phyloP scores from a whole-genome alignment of 148 eudicot species.

The Polygonum maritimum region DNA sequence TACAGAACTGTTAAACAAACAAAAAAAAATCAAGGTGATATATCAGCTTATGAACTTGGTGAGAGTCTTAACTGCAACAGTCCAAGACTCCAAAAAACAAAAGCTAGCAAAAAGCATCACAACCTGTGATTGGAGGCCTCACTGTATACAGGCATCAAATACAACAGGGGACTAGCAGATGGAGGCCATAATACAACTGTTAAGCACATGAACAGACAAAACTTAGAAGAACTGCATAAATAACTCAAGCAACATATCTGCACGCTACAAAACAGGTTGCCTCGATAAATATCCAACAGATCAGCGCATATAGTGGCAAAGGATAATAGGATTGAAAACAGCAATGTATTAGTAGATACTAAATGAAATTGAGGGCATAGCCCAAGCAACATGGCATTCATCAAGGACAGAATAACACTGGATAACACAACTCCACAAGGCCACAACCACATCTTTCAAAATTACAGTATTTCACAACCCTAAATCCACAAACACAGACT shows the following conservation, averaged over 20 bases:
- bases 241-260: background rate
- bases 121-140: conserved; percentile 95
- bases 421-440: background rate
- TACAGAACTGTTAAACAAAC: conserved; percentile 47
- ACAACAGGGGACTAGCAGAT: conserved; percentile 60
- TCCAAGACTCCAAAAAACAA: background rate
- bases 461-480: background rate
- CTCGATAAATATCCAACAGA: background rate
- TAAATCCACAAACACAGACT: background rate
- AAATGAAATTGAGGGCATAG: background rate
- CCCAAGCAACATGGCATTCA: background rate
- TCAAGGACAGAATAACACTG: background rate
- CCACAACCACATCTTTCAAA: background rate
- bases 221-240: background rate
- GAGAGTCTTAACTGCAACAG: background rate
- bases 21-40: background rate
- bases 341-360: no score
- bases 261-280: background rate
- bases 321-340: background rate
- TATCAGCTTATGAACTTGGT: background rate
- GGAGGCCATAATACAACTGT: conserved; percentile 94
- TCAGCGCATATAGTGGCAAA: background rate
- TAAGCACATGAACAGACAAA: conserved; percentile 13
- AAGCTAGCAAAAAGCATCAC: background rate
- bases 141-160: conserved; percentile 85